Base-by-base conservation (phyloP, 108 stramenopile genomes). In the Aureococcus anophagefferens region DNA sequence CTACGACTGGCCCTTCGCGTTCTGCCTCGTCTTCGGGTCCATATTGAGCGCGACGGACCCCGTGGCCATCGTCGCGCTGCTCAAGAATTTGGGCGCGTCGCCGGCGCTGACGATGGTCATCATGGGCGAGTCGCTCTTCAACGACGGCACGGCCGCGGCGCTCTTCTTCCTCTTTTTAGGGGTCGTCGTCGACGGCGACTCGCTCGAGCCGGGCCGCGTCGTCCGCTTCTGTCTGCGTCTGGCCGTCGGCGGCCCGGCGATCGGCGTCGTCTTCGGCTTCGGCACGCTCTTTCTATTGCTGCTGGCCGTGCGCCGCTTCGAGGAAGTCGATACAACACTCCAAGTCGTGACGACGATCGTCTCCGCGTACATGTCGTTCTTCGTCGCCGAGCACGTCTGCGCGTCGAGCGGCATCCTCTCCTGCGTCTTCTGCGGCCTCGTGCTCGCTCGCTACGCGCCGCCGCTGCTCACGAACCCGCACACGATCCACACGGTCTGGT, bases 41-140 rank as follows among this genome's bases (percentile, higher is more conserved):
- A 94, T 97, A 45, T 73, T 94, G 34, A 75, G 87, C 28, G 94
- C 94, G 16, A 97, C 94, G 5, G 96, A 97, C 74, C 96, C 96
- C 0, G 92, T 94, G 0, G 92, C 93, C 9, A 93, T 97, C 25
- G 88, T 88, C 5, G 90, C 88, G 0, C 75, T 91, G 5, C 70
- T 90, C 34, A 81, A 89, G 25, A 78, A 81, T 64, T 70, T 85
- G 17, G 84, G 93, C 36, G 89, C 90, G 17, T 88, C 90, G 5
- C 85, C 90, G 30, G 75, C 89, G 29, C 78, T 93, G 31, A 83
- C 87, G 46, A 77, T 88, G 64, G 89, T 89, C 69, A 84, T 93
- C 36, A 77, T 85, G 0, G 91, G 89, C 21, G 91, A 92, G 83
- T 75, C 77, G 35, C 74, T 91, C 36, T 74, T 91, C 35, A 95